A percentile compares a stretch with the other conserved stretches of the same genome.
Conservation (phyloP, 1,284 basidiomycete species). For the Cryptococcus sp. region DNA sequence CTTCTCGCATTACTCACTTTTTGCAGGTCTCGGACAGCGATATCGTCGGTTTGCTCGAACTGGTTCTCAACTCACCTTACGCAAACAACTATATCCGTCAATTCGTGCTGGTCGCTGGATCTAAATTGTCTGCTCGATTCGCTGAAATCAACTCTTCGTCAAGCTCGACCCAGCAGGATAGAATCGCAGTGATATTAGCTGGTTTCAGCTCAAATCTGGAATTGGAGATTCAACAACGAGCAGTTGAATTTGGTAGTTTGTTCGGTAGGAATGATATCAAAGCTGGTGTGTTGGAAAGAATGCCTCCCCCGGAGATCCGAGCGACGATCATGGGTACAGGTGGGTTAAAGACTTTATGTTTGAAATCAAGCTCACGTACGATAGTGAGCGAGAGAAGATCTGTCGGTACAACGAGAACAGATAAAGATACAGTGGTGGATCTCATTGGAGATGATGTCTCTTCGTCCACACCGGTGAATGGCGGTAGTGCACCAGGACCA, state of each 20-base stretch:
- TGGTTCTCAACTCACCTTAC: slow-evolving; percentile 89
- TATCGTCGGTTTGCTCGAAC: slow-evolving; percentile 79
- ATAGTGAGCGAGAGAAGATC: slow-evolving; percentile 84
- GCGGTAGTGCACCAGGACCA: slow-evolving; percentile 51
- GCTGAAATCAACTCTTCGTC: slow-evolving; percentile 50
- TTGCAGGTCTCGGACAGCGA: slow-evolving; percentile 70
- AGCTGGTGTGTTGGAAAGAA: slow-evolving; percentile 90
- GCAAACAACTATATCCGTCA: slow-evolving; percentile 86
- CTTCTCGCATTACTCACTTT: not conserved
- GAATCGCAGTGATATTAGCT: slow-evolving; percentile 69
- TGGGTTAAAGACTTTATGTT: slow-evolving; percentile 41
- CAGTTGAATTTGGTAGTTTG: slow-evolving; percentile 87
- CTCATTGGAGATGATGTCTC: slow-evolving; percentile 70
- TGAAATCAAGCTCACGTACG: slow-evolving; percentile 1
- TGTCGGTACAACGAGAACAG: slow-evolving; percentile 76
- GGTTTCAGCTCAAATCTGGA: slow-evolving; percentile 79
- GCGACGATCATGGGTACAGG: slow-evolving; percentile 87
- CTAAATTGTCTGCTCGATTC: slow-evolving; percentile 80
- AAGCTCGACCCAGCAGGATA: slow-evolving; percentile 66
- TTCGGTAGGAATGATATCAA: slow-evolving; percentile 68
- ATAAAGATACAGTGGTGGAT: slow-evolving; percentile 67
- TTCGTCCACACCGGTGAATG: slow-evolving; percentile 34
- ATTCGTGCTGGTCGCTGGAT: slow-evolving; percentile 83
- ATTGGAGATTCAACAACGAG: slow-evolving; percentile 90
- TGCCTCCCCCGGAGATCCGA: slow-evolving; percentile 96